phyloP scores from a whole-genome alignment of 129 eudicot species.

The Tagetes patula region DNA sequence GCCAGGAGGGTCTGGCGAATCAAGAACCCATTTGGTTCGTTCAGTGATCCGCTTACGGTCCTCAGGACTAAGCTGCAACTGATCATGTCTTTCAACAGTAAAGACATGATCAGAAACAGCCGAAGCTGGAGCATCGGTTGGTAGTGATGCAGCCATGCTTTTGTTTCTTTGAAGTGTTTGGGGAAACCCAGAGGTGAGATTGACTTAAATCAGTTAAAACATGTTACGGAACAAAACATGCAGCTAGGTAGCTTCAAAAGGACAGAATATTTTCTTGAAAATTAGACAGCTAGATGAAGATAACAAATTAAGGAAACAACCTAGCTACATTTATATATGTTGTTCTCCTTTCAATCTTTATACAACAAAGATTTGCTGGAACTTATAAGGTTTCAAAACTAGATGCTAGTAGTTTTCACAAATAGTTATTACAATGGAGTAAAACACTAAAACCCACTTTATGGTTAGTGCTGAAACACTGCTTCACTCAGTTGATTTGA shows the following conservation, averaged over 20 bases:
- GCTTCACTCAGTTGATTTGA: constrained; percentile 30
- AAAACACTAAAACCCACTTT: constrained; percentile 37
- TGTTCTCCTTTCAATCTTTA: constrained; percentile 28
- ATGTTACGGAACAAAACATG: constrained; percentile 27
- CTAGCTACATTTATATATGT: constrained; percentile 21
- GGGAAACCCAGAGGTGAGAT: constrained; percentile 43
- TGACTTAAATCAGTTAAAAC: constrained; percentile 30
- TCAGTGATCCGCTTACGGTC: constrained; percentile 46
- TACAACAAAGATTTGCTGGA: constrained; percentile 28
- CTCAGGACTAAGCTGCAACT: constrained; percentile 38
- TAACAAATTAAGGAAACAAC: constrained; percentile 25
- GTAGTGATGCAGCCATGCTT: constrained; percentile 36
- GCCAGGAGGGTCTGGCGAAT: constrained; percentile 65
- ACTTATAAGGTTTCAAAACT: constrained; percentile 33
- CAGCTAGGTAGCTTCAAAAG: constrained; percentile 8
- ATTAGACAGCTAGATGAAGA: constrained; percentile 13
- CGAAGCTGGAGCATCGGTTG: constrained; percentile 29
- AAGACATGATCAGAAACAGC: constrained; percentile 33
- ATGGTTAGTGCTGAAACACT: constrained; percentile 34
- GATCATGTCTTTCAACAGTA: constrained; percentile 37
- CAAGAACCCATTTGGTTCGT: constrained; percentile 58
- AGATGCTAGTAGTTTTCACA: constrained; percentile 4
- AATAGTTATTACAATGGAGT: constrained; percentile 29
- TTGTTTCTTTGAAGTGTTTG: constrained; percentile 60
- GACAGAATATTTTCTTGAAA: constrained; percentile 26